Percentiles rank a stretch among this genome's conserved stretches.
phyloP scores from a whole-genome alignment of 345 rosid species.

The Brassica cretica region DNA sequence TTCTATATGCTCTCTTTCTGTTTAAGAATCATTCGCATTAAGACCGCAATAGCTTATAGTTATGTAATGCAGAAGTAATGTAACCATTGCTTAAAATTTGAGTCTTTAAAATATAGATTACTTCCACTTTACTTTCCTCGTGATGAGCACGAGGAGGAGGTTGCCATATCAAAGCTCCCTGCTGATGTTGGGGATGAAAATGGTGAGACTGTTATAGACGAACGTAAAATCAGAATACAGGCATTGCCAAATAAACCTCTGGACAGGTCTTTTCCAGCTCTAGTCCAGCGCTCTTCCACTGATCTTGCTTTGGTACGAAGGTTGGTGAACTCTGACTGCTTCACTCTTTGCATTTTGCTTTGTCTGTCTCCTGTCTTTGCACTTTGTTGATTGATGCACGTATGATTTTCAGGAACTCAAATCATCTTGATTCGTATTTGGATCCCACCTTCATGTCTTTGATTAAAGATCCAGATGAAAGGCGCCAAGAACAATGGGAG shows the following conservation, averaged over 20 bases:
- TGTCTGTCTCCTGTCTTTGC: background rate
- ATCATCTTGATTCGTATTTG: conserved; percentile 77
- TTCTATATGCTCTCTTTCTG: background rate
- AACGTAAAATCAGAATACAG: conserved; percentile 94
- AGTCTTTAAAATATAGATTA: conserved; percentile 54
- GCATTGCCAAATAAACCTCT: conserved; percentile 76
- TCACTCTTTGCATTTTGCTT: background rate
- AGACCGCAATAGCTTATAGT: conserved; percentile 14
- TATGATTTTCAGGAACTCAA: conserved; percentile 64
- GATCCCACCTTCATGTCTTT: conserved; percentile 99
- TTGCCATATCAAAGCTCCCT: conserved; percentile 89
- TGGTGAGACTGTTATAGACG: conserved; percentile 92
- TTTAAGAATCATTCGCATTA: background rate
- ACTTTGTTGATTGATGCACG: conserved; percentile 9
- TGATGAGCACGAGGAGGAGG: conserved; percentile 87
- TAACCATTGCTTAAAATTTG: conserved; percentile 13
- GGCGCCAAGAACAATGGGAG: conserved; percentile 96
- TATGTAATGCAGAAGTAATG: conserved; percentile 1
- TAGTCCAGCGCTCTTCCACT: conserved; percentile 61
- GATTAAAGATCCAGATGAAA: conserved; percentile 94
- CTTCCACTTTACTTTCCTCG: conserved; percentile 98
- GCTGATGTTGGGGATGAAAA: conserved; percentile 98
- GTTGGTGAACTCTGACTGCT: conserved; percentile 48
- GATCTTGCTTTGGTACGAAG: conserved; percentile 85
- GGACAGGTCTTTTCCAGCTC: conserved; percentile 57